phyloP scores from a whole-genome alignment of 2,329 filamentous ascomycete genomes.

The Mycogone perniciosa region DNA sequence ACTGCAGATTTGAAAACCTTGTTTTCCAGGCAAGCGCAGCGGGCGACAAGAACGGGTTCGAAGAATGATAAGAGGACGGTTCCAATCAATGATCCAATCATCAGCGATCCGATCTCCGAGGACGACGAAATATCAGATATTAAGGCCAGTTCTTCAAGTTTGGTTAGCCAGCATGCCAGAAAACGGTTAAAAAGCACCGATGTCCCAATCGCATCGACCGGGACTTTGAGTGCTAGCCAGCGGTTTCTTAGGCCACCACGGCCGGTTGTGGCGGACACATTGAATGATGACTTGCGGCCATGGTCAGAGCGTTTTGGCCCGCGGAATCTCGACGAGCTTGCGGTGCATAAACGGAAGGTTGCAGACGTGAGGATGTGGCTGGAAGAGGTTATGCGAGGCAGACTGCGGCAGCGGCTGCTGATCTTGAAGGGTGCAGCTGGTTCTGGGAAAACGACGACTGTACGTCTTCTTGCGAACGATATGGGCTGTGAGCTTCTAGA shows the following conservation, averaged over 20 bases:
- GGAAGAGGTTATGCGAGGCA: constrained; percentile 62
- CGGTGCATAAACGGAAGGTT: constrained; percentile 92
- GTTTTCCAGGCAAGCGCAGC: constrained; percentile 56
- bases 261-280: constrained; percentile 20
- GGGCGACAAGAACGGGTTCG: constrained; percentile 31
- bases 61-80: constrained; percentile 23
- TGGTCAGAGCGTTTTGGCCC: constrained; percentile 88
- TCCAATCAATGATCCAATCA: constrained; percentile 39
- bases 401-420: constrained; percentile 63
- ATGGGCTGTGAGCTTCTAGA: constrained; percentile 73
- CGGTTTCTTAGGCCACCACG: constrained; percentile 44
- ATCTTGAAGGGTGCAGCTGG: constrained; percentile 87
- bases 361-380: constrained; percentile 80
- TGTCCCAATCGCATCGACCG: constrained; percentile 15
- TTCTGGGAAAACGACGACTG: constrained; percentile 84
- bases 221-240: constrained; percentile 36
- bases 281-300: constrained; percentile 57
- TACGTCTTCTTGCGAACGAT: constrained; percentile 70
- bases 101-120: constrained; percentile 53
- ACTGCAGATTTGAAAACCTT: constrained; percentile 52
- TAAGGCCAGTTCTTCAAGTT: constrained; percentile 44
- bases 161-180: constrained; percentile 50
- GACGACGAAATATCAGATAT: constrained; percentile 50
- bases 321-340: constrained; percentile 69
- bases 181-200: constrained; percentile 42